These are phyloP conservation scores for Elsinoe australis DNA, from an alignment of 2,329 filamentous ascomycete species.

Conservation along the genomic window DNA sequence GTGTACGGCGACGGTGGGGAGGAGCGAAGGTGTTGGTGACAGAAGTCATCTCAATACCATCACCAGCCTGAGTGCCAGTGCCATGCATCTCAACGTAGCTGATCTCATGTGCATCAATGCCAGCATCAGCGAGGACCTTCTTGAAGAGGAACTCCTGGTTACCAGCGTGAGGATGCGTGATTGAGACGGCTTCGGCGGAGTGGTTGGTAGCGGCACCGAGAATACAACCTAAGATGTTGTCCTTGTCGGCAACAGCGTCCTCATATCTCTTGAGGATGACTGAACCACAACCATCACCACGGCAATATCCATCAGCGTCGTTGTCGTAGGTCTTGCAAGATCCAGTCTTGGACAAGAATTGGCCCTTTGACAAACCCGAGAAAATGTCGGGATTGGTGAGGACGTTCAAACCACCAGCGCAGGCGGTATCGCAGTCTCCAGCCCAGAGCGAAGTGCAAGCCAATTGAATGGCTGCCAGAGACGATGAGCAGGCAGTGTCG, in stretches of 20 bases:
- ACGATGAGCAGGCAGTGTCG: slow-evolving; percentile 73
- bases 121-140: slow-evolving; percentile 62
- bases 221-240: slow-evolving; percentile 65
- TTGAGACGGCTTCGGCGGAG: slow-evolving; percentile 71
- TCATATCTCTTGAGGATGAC: slow-evolving; percentile 72
- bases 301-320: slow-evolving; percentile 73
- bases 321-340: slow-evolving; percentile 76
- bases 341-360: slow-evolving; percentile 70
- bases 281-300: slow-evolving; percentile 66
- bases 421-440: slow-evolving; percentile 71
- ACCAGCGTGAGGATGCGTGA: slow-evolving; percentile 72
- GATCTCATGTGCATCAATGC: slow-evolving; percentile 67
- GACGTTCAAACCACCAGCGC: slow-evolving; percentile 70
- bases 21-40: slow-evolving; percentile 59
- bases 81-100: slow-evolving; percentile 86
- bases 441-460: slow-evolving; percentile 66
- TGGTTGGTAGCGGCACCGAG: slow-evolving; percentile 71
- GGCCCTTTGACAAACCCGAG: slow-evolving; percentile 64
- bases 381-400: slow-evolving; percentile 77
- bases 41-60: slow-evolving; percentile 73
- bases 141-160: slow-evolving; percentile 66
- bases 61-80: slow-evolving; percentile 78
- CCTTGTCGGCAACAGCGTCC: slow-evolving; percentile 68
- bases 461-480: slow-evolving; percentile 62
- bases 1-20: slow-evolving; percentile 41